Conservation (phyloP, 352 stramenopile genomes). For the Phytopythium mirpurense region DNA sequence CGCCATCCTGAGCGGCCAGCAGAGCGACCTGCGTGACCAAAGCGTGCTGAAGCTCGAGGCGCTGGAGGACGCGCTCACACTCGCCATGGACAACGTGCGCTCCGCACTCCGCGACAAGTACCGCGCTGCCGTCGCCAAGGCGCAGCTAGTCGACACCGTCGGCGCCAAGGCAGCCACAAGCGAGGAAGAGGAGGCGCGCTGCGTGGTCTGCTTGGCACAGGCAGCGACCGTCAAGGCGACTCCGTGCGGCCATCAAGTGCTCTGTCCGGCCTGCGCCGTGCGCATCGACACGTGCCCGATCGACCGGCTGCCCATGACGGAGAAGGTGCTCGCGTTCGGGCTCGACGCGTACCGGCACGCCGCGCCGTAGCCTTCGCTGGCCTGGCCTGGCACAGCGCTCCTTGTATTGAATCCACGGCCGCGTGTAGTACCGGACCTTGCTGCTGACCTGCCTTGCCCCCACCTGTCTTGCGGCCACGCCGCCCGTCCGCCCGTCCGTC, state of each 20-base stretch:
- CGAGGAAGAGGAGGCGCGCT: slow-evolving; percentile 21
- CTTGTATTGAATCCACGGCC: too few species aligned
- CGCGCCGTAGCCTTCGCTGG: too few species aligned
- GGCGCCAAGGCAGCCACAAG: neutral
- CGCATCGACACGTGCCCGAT: slow-evolving; percentile 50
- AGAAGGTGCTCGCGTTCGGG: slow-evolving; percentile 67
- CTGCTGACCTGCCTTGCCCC: too few species aligned
- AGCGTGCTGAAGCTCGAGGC: slow-evolving; percentile 37
- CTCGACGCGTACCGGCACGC: slow-evolving; percentile 30
- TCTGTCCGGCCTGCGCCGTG: slow-evolving; percentile 50
- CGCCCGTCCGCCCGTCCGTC: too few species aligned
- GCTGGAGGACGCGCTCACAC: slow-evolving; percentile 26
- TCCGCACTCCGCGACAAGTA: slow-evolving; percentile 25
- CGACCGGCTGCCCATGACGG: slow-evolving; percentile 46
- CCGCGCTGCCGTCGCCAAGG: slow-evolving; percentile 14
- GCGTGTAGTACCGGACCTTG: too few species aligned
- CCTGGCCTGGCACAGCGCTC: too few species aligned
- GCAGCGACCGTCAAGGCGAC: slow-evolving; percentile 40
- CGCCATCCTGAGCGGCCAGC: slow-evolving; percentile 14
- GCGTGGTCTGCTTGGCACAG: slow-evolving; percentile 53
- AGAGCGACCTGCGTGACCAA: slow-evolving; percentile 17
- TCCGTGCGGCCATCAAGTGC: slow-evolving; percentile 55
- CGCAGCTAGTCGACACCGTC: neutral
- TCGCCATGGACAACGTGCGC: slow-evolving; percentile 23
- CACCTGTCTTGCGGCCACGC: too few species aligned